Evolutionary conservation across 176 grass and related monocot genomes (phyloP), one percentile per base, ranked within the genome.

Genomic region (Oryza brachyantha): DNA sequence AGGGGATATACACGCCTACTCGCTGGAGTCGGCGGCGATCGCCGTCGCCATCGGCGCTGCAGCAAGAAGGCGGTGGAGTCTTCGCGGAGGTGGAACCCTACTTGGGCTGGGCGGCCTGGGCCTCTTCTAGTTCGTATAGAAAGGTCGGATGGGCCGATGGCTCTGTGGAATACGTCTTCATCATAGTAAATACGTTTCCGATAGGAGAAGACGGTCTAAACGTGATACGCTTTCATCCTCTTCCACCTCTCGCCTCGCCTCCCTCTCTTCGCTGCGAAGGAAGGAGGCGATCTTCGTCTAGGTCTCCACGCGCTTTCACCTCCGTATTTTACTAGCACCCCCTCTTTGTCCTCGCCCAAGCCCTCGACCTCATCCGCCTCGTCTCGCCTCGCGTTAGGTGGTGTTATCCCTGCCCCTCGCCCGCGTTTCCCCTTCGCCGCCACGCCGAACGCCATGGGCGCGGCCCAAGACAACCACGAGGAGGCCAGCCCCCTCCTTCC

Each of bases 401-500:
- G 54, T 52, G 13, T 1, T n/a, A 32, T 27, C 14, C 45, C 45
- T 52, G 4, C 37, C 10, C 41, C 22, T 41, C 0, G 14, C 64
- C 10, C 43, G 3, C 40, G 19, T 66, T 32, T 13, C 24, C 17
- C 27, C 72, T 11, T 11, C 60, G 14, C 37, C 34, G 5, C 19
- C 38, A 12, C 52, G 29, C 72, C 16, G 29, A 58, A 48, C 45
- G 81, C 72, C 66, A 88, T 88, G 81, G 82, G 78, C 58, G 82
- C 82, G 72, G 75, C 87, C 77, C 55, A 61, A 48, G 46, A 85
- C 35, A 70, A 73, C 35, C 64, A 78, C 50, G 88, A 89, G 54
- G 83, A 91, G 83, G 74, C 77, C 58, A 89, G 76, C 34, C 84
- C 68, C 77, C 66, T 86, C 57, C 77, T 90, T 40, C 79, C 68